Conservation (phyloP, 306 rosid genomes). For the Pachyrhizus erosus region DNA sequence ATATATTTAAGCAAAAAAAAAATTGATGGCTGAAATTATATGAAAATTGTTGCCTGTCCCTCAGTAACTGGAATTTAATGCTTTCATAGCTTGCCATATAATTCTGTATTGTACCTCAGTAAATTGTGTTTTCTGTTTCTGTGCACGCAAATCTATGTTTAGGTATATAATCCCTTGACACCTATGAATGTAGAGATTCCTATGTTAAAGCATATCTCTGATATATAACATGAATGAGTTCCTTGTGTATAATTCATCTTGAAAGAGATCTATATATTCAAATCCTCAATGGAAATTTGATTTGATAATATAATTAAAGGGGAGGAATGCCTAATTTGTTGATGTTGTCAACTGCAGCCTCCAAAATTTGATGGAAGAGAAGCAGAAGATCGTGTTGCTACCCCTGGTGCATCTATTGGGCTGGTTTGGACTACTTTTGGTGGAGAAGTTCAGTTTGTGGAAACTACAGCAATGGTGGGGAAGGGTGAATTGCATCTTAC, state of each 20-base stretch:
- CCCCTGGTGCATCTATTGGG: slow-evolving; percentile 91
- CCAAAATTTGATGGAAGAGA: slow-evolving; percentile 90
- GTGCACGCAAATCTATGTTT: slow-evolving; percentile 15
- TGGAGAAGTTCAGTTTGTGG: slow-evolving; percentile 99
- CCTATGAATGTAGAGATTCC: background rate
- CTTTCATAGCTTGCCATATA: slow-evolving; percentile 9
- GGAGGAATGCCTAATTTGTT: slow-evolving; percentile 35
- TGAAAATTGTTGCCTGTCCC: slow-evolving; percentile 27
- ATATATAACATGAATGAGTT: slow-evolving; percentile 27
- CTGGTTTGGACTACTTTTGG: slow-evolving; percentile 97
- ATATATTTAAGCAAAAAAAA: no score
- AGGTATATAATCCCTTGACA: slow-evolving; percentile 24
- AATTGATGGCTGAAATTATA: background rate
- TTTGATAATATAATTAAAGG: slow-evolving; percentile 32
- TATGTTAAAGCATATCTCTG: slow-evolving; percentile 32
- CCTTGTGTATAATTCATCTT: slow-evolving; percentile 21
- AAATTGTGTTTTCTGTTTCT: slow-evolving; percentile 18
- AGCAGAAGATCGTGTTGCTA: slow-evolving; percentile 85
- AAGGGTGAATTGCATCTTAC: slow-evolving; percentile 97
- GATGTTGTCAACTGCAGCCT: slow-evolving; percentile 68
- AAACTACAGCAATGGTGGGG: slow-evolving; percentile 89
- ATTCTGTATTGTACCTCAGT: background rate
- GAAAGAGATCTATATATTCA: slow-evolving; percentile 26
- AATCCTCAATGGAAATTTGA: slow-evolving; percentile 13
- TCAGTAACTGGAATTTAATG: slow-evolving; percentile 10